These are phyloP conservation scores for Aspergillus sp. DNA, from an alignment of 2,329 filamentous ascomycete genomes.

Conservation along the genomic window DNA sequence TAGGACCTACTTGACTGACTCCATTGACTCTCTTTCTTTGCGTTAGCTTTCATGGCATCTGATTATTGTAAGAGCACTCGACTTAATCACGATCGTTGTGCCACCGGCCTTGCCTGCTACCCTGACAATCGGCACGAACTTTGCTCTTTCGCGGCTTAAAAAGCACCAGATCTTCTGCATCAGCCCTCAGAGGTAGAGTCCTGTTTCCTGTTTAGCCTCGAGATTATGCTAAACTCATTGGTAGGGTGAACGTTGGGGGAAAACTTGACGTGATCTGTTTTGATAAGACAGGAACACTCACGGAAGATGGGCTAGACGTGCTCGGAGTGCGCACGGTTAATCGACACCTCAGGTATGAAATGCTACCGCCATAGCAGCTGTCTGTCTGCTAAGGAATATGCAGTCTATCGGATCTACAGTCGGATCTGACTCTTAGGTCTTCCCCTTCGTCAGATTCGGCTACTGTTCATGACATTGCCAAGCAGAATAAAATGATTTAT, in stretches of 20 bases:
- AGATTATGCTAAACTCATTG: conserved; percentile 6
- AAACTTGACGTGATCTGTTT: conserved; percentile 97
- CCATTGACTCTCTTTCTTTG: background rate
- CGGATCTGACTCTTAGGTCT: conserved; percentile 54
- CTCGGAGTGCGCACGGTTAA: conserved; percentile 80
- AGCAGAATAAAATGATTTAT: conserved; percentile 72
- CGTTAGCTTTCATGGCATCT: conserved; percentile 75
- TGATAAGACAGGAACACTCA: conserved; percentile 97
- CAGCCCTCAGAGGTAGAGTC: conserved; percentile 68
- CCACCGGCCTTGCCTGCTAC: conserved; percentile 93
- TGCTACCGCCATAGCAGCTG: background rate
- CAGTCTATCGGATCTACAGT: conserved; percentile 50
- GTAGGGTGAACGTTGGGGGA: conserved; percentile 86
- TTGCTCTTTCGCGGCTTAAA: conserved; percentile 82
- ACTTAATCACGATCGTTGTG: conserved; percentile 96
- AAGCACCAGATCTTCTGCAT: conserved; percentile 95
- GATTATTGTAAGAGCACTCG: conserved; percentile 86
- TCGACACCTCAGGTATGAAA: conserved; percentile 46
- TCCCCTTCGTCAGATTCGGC: conserved; percentile 53
- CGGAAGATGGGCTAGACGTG: conserved; percentile 92
- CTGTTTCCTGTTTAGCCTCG: background rate
- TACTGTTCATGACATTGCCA: conserved; percentile 58
- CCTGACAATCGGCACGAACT: conserved; percentile 93
- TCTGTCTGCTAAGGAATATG: background rate
- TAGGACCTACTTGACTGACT: conserved; percentile 18